These are phyloP conservation scores for Aspergillus homomorphus DNA, from an alignment of 495 filamentous ascomycete species.

Conservation along the genomic window DNA sequence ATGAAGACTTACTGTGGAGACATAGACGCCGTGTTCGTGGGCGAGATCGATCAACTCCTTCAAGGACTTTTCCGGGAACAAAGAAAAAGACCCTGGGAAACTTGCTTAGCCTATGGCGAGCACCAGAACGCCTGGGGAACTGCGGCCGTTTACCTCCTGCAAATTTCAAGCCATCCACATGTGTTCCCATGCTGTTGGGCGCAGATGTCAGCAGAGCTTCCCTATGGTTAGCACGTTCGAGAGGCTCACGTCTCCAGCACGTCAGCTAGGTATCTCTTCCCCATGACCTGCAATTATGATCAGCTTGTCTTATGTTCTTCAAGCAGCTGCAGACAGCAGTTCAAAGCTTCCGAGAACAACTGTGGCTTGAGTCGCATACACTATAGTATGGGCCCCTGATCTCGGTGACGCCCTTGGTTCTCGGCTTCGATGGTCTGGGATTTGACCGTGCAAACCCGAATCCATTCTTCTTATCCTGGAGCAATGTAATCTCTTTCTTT, in stretches of 20 bases:
- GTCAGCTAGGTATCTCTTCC: conserved; percentile 50
- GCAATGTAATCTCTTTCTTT: conserved; percentile 33
- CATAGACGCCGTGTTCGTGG: conserved; percentile 51
- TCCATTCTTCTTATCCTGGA: conserved; percentile 50
- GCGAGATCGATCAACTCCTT: conserved; percentile 52
- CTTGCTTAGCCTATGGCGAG: not conserved
- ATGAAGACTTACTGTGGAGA: conserved; percentile 44
- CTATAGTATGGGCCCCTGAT: conserved; percentile 58
- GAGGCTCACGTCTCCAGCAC: conserved; percentile 47
- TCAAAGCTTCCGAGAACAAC: not conserved
- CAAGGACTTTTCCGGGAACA: conserved; percentile 46
- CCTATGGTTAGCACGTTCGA: not conserved
- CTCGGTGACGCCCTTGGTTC: conserved; percentile 50
- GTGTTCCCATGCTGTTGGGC: conserved; percentile 43
- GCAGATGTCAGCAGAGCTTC: not conserved
- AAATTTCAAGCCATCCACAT: conserved; percentile 58
- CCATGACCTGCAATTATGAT: conserved; percentile 39
- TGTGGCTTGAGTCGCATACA: conserved; percentile 22
- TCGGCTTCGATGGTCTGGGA: conserved; percentile 46
- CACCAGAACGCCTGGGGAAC: not conserved
- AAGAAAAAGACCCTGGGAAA: conserved; percentile 47
- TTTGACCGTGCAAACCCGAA: conserved; percentile 56
- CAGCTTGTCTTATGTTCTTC: not conserved
- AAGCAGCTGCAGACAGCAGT: not conserved
- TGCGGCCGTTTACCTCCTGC: conserved; percentile 41